Evolutionary conservation across 169 alveolate species (phyloP), one percentile per base, ranked within the genome.

Genomic region (Theileria sp.): DNA sequence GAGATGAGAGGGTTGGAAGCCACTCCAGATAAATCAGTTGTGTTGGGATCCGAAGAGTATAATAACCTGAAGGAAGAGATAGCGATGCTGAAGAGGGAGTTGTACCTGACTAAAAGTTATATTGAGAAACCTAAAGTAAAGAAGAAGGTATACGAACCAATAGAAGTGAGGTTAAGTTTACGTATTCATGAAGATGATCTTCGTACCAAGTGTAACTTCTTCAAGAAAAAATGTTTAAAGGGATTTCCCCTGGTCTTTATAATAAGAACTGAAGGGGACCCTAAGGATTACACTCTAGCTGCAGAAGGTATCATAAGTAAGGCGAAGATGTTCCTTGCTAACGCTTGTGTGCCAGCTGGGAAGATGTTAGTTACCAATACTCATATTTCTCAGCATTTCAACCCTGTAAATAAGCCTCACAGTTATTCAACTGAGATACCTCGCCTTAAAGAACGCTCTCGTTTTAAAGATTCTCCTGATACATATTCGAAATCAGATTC

Each of bases 331-430:
- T 64, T 26, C 49, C 72, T 64, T 17, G 1, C 25, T 15, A 38
- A 64, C 38, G 36, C 50, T 15, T 75, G 66, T 44, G 56, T 23
- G 60, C 67, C 67, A 23, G 64, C 86, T 8, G 89, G 89, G 66
- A 84, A 62, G 81, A 73, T 84, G 56, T 76, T 73, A 3, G 84
- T 21, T 19, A 10, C 67, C 26, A 17, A 17, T 28, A 58, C 28
- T 5, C 26, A 10, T 10, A 58, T 58, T 21, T 58, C 67, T 8
- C 67, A 21, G 8, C 34, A 17, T 17, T 58, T 58, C 34, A 13
- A 8, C n/a, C 67, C 67, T 21, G 4, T 58, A 8, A 17, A 58
- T 1, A 17, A 25, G 3, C 67, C 69, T 32, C 8, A 5, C 8
- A 13, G n/a, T 61, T 10, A 61, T 28, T 28, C 69, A 28, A 13